Conservation (phyloP, 805 yeast genomes). For the Phaffomyces thermotolerans region DNA sequence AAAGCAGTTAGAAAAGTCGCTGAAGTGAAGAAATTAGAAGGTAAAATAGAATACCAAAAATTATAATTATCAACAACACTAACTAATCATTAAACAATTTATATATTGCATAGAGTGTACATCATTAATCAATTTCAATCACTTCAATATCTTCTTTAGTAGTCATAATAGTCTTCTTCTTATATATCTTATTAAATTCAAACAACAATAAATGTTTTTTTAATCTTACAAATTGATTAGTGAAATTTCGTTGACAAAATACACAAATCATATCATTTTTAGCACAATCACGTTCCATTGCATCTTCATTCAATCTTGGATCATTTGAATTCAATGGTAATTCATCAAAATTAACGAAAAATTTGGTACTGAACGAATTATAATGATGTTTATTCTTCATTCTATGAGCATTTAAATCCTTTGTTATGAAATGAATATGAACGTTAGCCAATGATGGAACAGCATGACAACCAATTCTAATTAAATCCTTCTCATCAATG, state of each 20-base stretch:
- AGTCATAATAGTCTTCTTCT: neutral
- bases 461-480: constrained; percentile 60
- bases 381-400: constrained; percentile 61
- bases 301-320: constrained; percentile 33
- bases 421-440: constrained; percentile 67
- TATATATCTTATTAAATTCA: constrained; percentile 26
- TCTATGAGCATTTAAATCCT: constrained; percentile 47
- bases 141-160: neutral
- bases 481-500: constrained; percentile 18
- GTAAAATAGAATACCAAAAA: constrained; percentile 91
- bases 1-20: constrained; percentile 97
- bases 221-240: constrained; percentile 34
- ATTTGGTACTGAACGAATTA: constrained; percentile 59
- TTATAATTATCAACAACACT: constrained; percentile 33
- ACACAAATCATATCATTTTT: constrained; percentile 34
- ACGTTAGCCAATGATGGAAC: constrained; percentile 63
- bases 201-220: constrained; percentile 33
- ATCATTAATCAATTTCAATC: constrained; percentile 1
- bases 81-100: too few relatives aligned
- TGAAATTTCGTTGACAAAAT: constrained; percentile 35
- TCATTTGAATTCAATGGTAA: constrained; percentile 39
- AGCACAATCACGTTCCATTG: constrained; percentile 30
- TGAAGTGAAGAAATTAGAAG: constrained; percentile 94
- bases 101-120: neutral
- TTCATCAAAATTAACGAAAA: constrained; percentile 50